Percentiles rank a stretch among this genome's conserved stretches.
These are phyloP conservation scores for Calocybe gambosa DNA, from an alignment of 1,284 basidiomycete species.

Conservation along the genomic window DNA sequence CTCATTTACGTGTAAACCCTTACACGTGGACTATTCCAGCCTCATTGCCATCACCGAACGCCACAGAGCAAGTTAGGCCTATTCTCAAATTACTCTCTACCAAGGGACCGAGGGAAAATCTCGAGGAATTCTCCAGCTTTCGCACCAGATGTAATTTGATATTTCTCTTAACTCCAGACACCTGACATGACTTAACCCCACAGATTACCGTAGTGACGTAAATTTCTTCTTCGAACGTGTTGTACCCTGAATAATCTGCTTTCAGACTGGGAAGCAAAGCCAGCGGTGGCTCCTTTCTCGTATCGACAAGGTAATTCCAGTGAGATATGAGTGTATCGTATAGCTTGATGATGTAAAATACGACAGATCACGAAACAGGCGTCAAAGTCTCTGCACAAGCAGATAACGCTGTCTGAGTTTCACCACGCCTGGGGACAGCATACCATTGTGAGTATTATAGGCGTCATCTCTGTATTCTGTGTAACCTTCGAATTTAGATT, in stretches of 20 bases:
- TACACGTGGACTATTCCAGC: conserved; percentile 27
- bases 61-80: conserved; percentile 47
- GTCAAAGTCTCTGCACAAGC: conserved; percentile 44
- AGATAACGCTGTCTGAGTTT: conserved; percentile 76
- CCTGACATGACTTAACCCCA: conserved; percentile 25
- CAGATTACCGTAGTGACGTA: conserved; percentile 78
- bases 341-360: conserved; percentile 2
- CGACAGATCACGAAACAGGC: conserved; percentile 63
- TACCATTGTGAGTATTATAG: conserved; percentile 57
- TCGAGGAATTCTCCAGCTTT: conserved; percentile 72
- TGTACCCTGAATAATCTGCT: conserved; percentile 13
- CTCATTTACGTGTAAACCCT: conserved; percentile 13
- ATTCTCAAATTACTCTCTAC: conserved; percentile 64
- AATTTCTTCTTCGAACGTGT: conserved; percentile 17
- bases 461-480: conserved; percentile 5
- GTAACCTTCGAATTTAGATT: conserved; percentile 39
- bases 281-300: conserved; percentile 80
- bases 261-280: conserved; percentile 70
- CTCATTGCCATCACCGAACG: conserved; percentile 52
- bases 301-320: conserved; percentile 54
- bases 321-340: conserved; percentile 6
- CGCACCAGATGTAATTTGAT: conserved; percentile 55
- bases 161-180: conserved; percentile 29
- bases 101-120: conserved; percentile 61
- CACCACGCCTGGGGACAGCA: conserved; percentile 90